These are phyloP conservation scores for Macadamia integrifolia DNA, from an alignment of 164 flowering plant genomes.

Conservation along the genomic window DNA sequence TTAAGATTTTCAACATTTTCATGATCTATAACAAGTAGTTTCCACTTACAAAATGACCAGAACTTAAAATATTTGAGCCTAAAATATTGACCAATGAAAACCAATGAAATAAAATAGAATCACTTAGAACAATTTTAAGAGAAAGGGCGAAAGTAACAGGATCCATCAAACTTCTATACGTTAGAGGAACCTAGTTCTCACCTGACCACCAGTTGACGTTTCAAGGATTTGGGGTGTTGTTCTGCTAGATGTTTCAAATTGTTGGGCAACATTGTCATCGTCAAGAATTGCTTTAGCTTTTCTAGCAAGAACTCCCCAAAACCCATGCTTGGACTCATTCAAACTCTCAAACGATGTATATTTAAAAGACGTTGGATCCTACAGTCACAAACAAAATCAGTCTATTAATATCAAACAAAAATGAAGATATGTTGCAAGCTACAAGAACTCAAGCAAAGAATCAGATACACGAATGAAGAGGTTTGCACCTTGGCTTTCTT, in stretches of 20 bases:
- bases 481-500: too few relatives aligned
- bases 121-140: background rate
- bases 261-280: conserved; percentile 45
- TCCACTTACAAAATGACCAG: too few relatives aligned
- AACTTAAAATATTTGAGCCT: too few relatives aligned
- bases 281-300: conserved; percentile 89
- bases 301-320: conserved; percentile 84
- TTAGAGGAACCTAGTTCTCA: conserved; percentile 17
- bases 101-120: background rate
- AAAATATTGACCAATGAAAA: too few relatives aligned
- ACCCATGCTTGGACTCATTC: conserved; percentile 56
- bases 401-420: conserved; percentile 4
- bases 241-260: conserved; percentile 27
- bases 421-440: background rate
- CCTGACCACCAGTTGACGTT: conserved; percentile 35
- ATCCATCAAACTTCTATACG: background rate
- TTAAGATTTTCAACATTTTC: too few relatives aligned
- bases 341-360: conserved; percentile 41
- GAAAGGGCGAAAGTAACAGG: background rate
- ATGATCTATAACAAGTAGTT: too few relatives aligned
- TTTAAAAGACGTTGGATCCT: conserved; percentile 49
- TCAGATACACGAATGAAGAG: too few relatives aligned
- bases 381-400: conserved; percentile 15
- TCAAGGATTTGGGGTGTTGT: conserved; percentile 22
- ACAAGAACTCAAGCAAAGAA: too few relatives aligned